Evolutionary conservation across 108 stramenopile species (phyloP).

Genomic region (Asterionellopsis glacialis): DNA sequence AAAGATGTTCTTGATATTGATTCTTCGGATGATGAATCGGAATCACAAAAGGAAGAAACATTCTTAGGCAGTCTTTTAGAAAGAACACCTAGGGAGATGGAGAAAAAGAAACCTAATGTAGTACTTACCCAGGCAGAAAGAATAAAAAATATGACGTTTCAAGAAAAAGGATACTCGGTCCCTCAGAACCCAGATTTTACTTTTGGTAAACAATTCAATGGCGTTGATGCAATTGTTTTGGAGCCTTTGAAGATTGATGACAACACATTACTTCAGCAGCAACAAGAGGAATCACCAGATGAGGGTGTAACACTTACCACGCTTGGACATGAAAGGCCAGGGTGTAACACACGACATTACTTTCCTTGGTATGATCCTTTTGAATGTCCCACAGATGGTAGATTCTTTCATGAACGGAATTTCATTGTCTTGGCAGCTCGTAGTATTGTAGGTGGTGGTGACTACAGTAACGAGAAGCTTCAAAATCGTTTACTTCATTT

Average conservation of each 20-base stretch:
- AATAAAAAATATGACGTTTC: too few species aligned
- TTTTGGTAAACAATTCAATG: too few species aligned
- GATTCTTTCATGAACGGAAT: slow-evolving; percentile 8
- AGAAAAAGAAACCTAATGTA: not conserved
- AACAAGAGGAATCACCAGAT: too few species aligned
- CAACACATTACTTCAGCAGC: too few species aligned
- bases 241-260: too few species aligned
- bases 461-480: not conserved
- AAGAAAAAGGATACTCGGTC: too few species aligned
- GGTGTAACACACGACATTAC: slow-evolving; percentile 2
- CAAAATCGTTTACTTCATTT: slow-evolving; percentile 20
- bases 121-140: too few species aligned
- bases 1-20: slow-evolving; percentile 2
- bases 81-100: not conserved
- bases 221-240: too few species aligned
- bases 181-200: too few species aligned
- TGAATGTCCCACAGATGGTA: not conserved
- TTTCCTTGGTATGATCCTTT: slow-evolving; percentile 5
- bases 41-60: not conserved
- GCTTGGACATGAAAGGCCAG: slow-evolving; percentile 1
- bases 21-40: slow-evolving; percentile 24
- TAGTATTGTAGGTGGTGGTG: not conserved
- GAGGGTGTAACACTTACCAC: not conserved
- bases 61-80: slow-evolving; percentile 20
- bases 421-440: slow-evolving; percentile 8